These are phyloP conservation scores for Cyamopsis tetragonoloba DNA, from an alignment of 306 rosid genomes.

Conservation along the genomic window DNA sequence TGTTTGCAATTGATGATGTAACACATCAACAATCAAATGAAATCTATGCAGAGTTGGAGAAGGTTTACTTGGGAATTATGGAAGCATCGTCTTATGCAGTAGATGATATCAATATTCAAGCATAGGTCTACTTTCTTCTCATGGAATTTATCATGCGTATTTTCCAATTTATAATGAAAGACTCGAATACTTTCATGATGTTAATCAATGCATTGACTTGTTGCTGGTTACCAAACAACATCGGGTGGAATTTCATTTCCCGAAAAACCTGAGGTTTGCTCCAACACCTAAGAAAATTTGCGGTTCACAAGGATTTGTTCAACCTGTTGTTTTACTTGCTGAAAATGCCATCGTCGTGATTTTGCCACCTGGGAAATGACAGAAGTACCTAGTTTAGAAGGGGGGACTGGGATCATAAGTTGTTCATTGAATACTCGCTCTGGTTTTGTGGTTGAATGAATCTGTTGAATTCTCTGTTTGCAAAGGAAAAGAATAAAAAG, in stretches of 20 bases:
- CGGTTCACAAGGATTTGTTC: not conserved
- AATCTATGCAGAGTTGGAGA: slow-evolving; percentile 17
- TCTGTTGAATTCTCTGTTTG: too few relatives aligned
- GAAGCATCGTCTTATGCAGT: not conserved
- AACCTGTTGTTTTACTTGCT: not conserved
- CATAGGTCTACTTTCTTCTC: not conserved
- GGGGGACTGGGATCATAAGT: too few relatives aligned
- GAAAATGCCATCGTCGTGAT: not conserved
- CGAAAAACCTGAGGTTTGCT: not conserved
- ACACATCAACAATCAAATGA: slow-evolving; percentile 28
- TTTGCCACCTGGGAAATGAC: too few relatives aligned
- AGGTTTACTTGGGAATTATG: slow-evolving; percentile 14
- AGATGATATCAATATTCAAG: not conserved
- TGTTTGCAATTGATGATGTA: slow-evolving; percentile 43
- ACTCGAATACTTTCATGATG: not conserved
- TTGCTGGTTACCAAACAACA: not conserved
- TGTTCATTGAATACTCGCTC: too few relatives aligned
- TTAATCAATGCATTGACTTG: not conserved
- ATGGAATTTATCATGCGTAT: not conserved
- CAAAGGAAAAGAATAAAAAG: too few relatives aligned
- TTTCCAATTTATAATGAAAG: not conserved
- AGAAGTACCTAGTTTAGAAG: too few relatives aligned
- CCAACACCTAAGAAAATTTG: not conserved
- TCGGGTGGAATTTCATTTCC: not conserved
- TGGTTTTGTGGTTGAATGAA: too few relatives aligned